Base-by-base conservation (phyloP, 805 yeast species). In the Starmerella bombicola region DNA sequence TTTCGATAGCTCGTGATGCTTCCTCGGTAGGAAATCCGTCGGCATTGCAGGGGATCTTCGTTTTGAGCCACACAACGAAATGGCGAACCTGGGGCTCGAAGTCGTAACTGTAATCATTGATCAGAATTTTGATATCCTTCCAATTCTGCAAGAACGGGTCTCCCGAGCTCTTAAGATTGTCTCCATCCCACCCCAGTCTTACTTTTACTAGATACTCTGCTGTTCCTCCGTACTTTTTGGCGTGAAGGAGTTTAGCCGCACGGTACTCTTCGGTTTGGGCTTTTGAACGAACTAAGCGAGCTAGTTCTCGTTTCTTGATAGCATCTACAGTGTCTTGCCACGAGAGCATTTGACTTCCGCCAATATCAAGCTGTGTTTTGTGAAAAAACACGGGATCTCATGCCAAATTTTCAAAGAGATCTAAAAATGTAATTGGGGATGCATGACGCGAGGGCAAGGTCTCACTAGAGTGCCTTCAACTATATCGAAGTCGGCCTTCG, bases 81-180 rank as follows among this genome's bases (percentile, higher is more conserved):
- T 74, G 80, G 17, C 52, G 52, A 33, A 74, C 65, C 30, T 67
- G 67, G 3, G 52, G 46, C 29, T 64, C 74, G 40, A 74, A 65
- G 42, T 67, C 69, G 55, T 74, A 74, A 1, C 78, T 76, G 55
- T 71, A 74, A 51, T 71, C 75, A 52, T 74, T 74, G 37, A 49
- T 53, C 22, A 73, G 55, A 24, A 74, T 64, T 45, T 66, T 68
- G 26, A 71, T 46, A 50, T 72, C 76, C 1, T 47, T 4, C 12
- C 24, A 13, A 38, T 38, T 28, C 15, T 37, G 51, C 9, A 59
- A 43, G 21, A 53, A 47, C 18, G 38, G 30, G 12, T 18, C 24
- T 20, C 39, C 40, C 10, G 34, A 7, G 15, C 32, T 12, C 9
- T 3, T 6, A 3, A 21, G 9, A 8, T 10, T 23, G 8, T 43